These are phyloP conservation scores for Naganishia friedmannii DNA, from an alignment of 768 basidiomycete species.

Conservation along the genomic window DNA sequence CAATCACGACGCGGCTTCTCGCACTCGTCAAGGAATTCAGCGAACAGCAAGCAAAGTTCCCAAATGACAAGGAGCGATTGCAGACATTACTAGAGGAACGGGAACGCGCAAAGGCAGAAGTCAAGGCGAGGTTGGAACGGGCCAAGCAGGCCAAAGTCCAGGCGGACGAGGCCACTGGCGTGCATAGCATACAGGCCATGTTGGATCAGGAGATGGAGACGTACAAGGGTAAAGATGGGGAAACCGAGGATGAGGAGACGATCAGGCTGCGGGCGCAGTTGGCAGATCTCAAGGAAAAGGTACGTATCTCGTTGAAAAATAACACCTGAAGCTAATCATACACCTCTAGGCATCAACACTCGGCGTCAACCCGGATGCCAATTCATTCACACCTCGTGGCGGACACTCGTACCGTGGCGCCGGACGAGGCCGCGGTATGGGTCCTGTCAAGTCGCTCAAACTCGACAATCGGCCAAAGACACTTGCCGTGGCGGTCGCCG, in stretches of 20 bases:
- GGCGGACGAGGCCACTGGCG: constrained; percentile 6
- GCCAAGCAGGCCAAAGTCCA: constrained; percentile 47
- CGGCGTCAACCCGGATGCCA: constrained; percentile 52
- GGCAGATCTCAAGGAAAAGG: constrained; percentile 75
- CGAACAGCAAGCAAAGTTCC: constrained; percentile 7
- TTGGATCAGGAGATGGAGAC: constrained; percentile 79
- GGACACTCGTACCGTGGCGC: constrained; percentile 60
- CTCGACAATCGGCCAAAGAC: constrained; percentile 85
- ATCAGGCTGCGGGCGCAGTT: constrained; percentile 65
- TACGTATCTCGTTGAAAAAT: constrained; percentile 47
- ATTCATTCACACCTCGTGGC: constrained; percentile 50
- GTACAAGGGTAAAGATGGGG: constrained; percentile 54
- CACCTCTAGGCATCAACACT: constrained; percentile 45
- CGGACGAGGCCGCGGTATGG: constrained; percentile 57
- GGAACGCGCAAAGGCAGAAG: constrained; percentile 36
- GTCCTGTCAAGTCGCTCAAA: constrained; percentile 71
- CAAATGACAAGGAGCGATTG: constrained; percentile 28
- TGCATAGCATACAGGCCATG: constrained; percentile 54
- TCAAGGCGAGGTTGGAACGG: constrained; percentile 46
- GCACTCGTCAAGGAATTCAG: constrained; percentile 10
- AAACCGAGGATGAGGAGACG: constrained; percentile 55
- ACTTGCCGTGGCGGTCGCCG: constrained; percentile 60
- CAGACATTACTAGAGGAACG: constrained; percentile 15
- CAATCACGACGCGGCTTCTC: constrained; percentile 34
- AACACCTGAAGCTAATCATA: background rate